Evolutionary conservation across 768 basidiomycete genomes (phyloP).

Genomic region (Termitomyces sp.): DNA sequence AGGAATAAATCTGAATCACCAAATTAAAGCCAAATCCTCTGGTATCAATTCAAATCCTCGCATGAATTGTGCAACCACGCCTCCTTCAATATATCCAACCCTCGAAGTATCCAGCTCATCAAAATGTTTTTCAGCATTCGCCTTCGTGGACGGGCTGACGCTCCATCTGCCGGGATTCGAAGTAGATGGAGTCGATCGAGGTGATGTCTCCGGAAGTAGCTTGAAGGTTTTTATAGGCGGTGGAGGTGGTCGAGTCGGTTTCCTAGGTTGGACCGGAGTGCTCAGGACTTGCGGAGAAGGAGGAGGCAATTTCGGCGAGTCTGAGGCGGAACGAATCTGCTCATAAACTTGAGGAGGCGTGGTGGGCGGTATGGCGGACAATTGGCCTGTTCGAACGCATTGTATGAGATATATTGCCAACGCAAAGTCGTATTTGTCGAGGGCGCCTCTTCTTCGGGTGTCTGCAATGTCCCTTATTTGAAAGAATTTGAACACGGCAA

Average conservation of each 20-base stretch:
- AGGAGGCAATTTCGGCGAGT: constrained; percentile 4
- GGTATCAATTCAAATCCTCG: constrained; percentile 24
- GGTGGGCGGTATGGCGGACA: constrained; percentile 24
- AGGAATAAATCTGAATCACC: constrained; percentile 20
- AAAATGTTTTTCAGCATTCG: constrained; percentile 27
- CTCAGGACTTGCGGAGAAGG: constrained; percentile 4
- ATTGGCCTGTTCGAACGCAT: constrained; percentile 27
- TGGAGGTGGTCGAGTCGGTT: not conserved
- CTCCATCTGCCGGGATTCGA: constrained; percentile 16
- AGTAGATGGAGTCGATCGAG: not conserved
- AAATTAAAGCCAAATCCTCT: constrained; percentile 32
- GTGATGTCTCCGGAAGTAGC: not conserved
- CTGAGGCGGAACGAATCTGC: constrained; percentile 17
- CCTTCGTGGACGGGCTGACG: constrained; percentile 22
- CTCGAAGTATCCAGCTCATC: constrained; percentile 23
- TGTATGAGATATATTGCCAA: constrained; percentile 66
- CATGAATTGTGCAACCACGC: constrained; percentile 28
- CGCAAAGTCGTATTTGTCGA: constrained; percentile 65
- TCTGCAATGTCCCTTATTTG: constrained; percentile 55
- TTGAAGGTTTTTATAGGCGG: not conserved
- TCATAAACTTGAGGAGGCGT: constrained; percentile 27
- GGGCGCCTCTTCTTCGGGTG: constrained; percentile 48
- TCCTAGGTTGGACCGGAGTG: not conserved
- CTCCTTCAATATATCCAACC: constrained; percentile 27
- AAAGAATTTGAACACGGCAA: not conserved